These are phyloP conservation scores for Ceratocystiopsis minuta DNA, from an alignment of 2,329 filamentous ascomycete species.

Conservation along the genomic window DNA sequence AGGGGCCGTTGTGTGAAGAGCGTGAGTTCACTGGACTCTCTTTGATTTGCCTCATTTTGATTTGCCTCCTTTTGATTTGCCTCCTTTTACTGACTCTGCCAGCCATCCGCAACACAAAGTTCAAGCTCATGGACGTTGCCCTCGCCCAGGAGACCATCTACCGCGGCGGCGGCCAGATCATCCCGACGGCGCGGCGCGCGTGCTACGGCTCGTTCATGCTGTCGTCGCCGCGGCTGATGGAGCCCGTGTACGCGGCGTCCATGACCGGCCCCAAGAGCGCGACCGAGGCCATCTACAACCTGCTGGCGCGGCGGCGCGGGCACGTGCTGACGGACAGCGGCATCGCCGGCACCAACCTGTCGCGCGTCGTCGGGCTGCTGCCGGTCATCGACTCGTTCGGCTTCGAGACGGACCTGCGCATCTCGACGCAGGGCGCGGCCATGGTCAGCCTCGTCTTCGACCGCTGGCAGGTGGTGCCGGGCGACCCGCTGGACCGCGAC, in stretches of 20 bases:
- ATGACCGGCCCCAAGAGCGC: constrained; percentile 87
- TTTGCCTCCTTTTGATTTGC: neutral
- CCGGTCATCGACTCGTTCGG: constrained; percentile 96
- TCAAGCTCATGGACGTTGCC: constrained; percentile 81
- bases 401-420: constrained; percentile 91
- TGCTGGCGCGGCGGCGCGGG: constrained; percentile 70
- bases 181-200: constrained; percentile 79
- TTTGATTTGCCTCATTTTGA: constrained; percentile 3
- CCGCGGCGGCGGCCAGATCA: constrained; percentile 90
- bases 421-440: constrained; percentile 86
- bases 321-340: constrained; percentile 91
- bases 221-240: constrained; percentile 91
- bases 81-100: constrained; percentile 6
- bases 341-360: constrained; percentile 84
- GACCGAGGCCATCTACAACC: constrained; percentile 77
- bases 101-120: constrained; percentile 96
- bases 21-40: constrained; percentile 51
- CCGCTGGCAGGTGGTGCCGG: constrained; percentile 87
- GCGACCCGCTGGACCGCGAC: constrained; percentile 81
- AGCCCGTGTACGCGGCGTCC: constrained; percentile 80
- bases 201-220: constrained; percentile 95
- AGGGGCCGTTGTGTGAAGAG: constrained; percentile 95
- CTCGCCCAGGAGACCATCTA: constrained; percentile 84
- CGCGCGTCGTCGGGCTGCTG: constrained; percentile 75
- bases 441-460: constrained; percentile 88